phyloP scores from a whole-genome alignment of 2,329 filamentous ascomycete species.

The Fusarium sp. region DNA sequence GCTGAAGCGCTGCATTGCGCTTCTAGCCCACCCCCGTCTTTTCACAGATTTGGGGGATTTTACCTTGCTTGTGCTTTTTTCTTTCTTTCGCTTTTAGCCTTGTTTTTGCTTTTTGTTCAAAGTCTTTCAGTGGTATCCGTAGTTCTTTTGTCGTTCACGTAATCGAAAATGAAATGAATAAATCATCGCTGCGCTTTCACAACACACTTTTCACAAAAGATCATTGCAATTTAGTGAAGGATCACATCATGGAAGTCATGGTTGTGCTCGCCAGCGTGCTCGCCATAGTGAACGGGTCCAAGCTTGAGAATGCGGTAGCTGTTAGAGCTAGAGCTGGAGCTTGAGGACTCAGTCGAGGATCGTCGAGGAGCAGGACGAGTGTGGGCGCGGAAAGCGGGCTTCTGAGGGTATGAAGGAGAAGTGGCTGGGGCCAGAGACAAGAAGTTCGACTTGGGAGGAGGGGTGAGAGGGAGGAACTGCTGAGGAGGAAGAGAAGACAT shows the following conservation, averaged over 20 bases:
- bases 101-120: conserved; percentile 3
- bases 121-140: conserved; percentile 8
- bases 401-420: conserved; percentile 67
- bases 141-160: conserved; percentile 5
- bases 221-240: conserved; percentile 51
- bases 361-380: conserved; percentile 56
- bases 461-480: conserved; percentile 46
- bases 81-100: background rate
- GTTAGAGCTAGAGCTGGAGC: conserved; percentile 51
- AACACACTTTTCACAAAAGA: conserved; percentile 17
- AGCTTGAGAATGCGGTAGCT: conserved; percentile 71
- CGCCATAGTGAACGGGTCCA: conserved; percentile 73
- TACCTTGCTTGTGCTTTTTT: background rate
- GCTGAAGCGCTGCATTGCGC: conserved; percentile 22
- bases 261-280: conserved; percentile 68
- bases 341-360: conserved; percentile 57
- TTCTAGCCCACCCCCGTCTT: conserved; percentile 24
- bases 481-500: conserved; percentile 47
- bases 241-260: conserved; percentile 67
- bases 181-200: conserved; percentile 34
- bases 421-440: conserved; percentile 70
- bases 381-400: conserved; percentile 51
- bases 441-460: conserved; percentile 56
- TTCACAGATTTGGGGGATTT: conserved; percentile 1
- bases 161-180: conserved; percentile 6